A percentile compares a stretch with the other conserved stretches of the same genome.
Evolutionary conservation across 106 monocot species (phyloP).

Genomic region (Allium fistulosum): DNA sequence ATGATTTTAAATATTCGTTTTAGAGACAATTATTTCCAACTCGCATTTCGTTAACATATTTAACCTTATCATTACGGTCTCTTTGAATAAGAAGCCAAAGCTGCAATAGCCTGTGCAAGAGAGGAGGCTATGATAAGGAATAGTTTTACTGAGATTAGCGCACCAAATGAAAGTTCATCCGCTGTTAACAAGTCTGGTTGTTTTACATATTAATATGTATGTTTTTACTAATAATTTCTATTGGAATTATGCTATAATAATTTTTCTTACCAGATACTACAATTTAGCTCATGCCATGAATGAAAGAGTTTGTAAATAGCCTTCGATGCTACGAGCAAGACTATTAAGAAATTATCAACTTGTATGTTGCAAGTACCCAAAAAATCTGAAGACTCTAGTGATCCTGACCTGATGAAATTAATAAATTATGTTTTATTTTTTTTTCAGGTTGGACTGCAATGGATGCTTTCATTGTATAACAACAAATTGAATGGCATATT

Average conservation of each 20-base stretch:
- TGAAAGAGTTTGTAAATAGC: constrained; percentile 72
- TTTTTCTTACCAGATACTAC: constrained; percentile 53
- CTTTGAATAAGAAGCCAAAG: constrained; percentile 73
- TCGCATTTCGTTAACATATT: background rate
- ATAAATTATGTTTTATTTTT: background rate
- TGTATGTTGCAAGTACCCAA: constrained; percentile 32
- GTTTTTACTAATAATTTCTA: background rate
- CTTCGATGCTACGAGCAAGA: constrained; percentile 79
- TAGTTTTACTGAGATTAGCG: constrained; percentile 94
- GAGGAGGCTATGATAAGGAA: constrained; percentile 91
- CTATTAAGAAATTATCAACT: constrained; percentile 93
- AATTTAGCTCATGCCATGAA: constrained; percentile 94
- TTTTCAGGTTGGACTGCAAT: constrained; percentile 24
- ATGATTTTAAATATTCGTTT: no score
- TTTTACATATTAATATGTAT: background rate
- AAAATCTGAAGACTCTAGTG: background rate
- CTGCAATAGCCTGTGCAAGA: constrained; percentile 83
- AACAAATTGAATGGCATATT: no score
- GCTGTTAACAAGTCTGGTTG: constrained; percentile 63
- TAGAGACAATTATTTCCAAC: background rate
- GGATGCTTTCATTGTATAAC: no score
- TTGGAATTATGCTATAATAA: background rate
- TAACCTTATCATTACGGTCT: constrained; percentile 38
- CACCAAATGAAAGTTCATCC: constrained; percentile 69
- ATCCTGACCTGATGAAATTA: background rate